Evolutionary conservation across 2,329 filamentous ascomycete genomes (phyloP).

Genomic region (Lasiodiplodia sp.): DNA sequence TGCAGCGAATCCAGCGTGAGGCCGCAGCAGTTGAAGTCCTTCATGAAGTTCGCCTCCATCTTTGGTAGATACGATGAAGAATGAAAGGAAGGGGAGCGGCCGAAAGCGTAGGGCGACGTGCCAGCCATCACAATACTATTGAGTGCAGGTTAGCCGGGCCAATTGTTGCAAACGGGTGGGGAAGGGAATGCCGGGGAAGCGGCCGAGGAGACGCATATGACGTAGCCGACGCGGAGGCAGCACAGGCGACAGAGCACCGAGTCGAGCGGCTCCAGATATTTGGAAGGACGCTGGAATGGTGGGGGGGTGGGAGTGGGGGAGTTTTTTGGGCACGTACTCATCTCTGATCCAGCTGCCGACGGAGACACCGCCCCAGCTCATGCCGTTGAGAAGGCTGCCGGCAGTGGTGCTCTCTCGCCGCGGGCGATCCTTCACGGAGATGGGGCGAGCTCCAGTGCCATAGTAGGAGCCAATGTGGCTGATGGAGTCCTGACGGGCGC

Average conservation of each 20-base stretch:
- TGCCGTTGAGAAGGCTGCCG: slow-evolving; percentile 73
- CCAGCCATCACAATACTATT: slow-evolving; percentile 91
- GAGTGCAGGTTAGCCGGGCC: slow-evolving; percentile 30
- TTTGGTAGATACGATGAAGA: slow-evolving; percentile 97
- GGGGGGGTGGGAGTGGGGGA: neutral
- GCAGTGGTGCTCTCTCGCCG: slow-evolving; percentile 66
- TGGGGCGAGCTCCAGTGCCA: slow-evolving; percentile 65
- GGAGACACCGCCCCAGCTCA: slow-evolving; percentile 97
- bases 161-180: neutral
- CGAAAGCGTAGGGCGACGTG: slow-evolving; percentile 86
- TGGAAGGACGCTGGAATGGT: neutral
- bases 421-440: slow-evolving; percentile 64
- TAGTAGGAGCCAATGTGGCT: slow-evolving; percentile 60
- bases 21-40: slow-evolving; percentile 95
- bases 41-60: slow-evolving; percentile 96
- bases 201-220: slow-evolving; percentile 4
- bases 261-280: neutral
- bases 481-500: slow-evolving; percentile 61
- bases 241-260: neutral
- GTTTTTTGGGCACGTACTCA: slow-evolving; percentile 73
- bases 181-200: neutral
- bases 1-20: slow-evolving; percentile 89
- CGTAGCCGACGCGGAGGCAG: neutral
- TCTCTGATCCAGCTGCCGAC: slow-evolving; percentile 97
- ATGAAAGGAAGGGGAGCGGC: slow-evolving; percentile 93